These are phyloP conservation scores for Aureobasidium sp. DNA, from an alignment of 2,329 filamentous ascomycete species.

Conservation along the genomic window DNA sequence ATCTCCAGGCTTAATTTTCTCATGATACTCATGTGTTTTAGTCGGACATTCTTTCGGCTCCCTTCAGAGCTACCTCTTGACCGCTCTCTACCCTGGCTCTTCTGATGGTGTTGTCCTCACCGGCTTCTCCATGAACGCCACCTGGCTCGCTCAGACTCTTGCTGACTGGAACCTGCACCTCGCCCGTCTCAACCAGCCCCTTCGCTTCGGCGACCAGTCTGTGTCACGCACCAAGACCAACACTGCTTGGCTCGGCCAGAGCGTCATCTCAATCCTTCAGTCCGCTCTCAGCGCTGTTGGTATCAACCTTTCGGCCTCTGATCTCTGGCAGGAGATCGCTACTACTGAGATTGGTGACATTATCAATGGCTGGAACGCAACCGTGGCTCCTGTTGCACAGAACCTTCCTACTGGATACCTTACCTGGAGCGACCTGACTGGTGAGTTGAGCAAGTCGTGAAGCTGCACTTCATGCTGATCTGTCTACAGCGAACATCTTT, in stretches of 20 bases:
- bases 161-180: conserved; percentile 23
- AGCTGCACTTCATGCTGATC: neutral
- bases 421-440: conserved; percentile 15
- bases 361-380: conserved; percentile 24
- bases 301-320: conserved; percentile 20
- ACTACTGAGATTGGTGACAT: conserved; percentile 18
- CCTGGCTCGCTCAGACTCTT: conserved; percentile 20
- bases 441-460: neutral
- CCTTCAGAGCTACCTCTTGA: conserved; percentile 42
- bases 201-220: conserved; percentile 22
- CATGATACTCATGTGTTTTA: neutral
- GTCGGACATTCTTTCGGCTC: conserved; percentile 30
- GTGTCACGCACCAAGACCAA: neutral
- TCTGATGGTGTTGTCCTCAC: conserved; percentile 35
- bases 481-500: conserved; percentile 22
- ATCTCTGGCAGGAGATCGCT: conserved; percentile 15
- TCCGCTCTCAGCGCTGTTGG: conserved; percentile 25
- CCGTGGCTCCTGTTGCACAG: conserved; percentile 11
- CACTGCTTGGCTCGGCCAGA: conserved; percentile 17
- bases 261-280: conserved; percentile 39
- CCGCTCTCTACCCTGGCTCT: conserved; percentile 42
- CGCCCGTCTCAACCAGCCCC: conserved; percentile 21
- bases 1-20: neutral
- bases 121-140: conserved; percentile 26
- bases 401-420: conserved; percentile 22